Conservation (phyloP, 129 eudicot species). For the Artemisia argyi region DNA sequence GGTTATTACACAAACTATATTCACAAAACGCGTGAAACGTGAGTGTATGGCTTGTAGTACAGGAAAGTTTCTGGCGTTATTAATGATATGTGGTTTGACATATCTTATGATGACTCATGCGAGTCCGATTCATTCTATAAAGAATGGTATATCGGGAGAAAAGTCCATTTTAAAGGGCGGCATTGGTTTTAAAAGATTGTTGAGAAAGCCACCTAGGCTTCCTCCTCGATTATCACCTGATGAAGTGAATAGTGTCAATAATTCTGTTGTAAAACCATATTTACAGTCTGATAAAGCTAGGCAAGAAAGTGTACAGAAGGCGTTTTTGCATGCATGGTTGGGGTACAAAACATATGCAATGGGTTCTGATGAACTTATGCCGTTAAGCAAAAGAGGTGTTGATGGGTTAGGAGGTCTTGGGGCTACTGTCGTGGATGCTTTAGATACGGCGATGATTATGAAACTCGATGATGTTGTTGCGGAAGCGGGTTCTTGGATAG, state of each 20-base stretch:
- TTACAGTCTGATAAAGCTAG: conserved; percentile 39
- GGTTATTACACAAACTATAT: conserved; percentile 57
- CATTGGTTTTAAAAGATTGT: conserved; percentile 51
- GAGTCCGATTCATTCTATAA: conserved; percentile 40
- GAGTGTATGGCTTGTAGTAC: conserved; percentile 67
- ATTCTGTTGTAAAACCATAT: conserved; percentile 37
- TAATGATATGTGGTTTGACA: conserved; percentile 69
- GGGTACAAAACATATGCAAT: conserved; percentile 80
- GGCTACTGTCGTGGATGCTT: conserved; percentile 89
- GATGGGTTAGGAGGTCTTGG: conserved; percentile 98
- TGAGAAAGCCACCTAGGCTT: conserved; percentile 81
- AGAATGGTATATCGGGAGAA: conserved; percentile 39
- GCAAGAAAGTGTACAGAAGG: conserved; percentile 65
- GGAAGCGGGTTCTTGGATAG: conserved; percentile 97
- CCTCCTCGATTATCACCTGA: conserved; percentile 85
- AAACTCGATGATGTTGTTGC: conserved; percentile 65
- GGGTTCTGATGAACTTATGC: conserved; percentile 98
- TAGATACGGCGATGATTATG: conserved; percentile 98
- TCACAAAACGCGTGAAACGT: conserved; percentile 58
- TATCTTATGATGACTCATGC: conserved; percentile 66
- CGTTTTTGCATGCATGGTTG: conserved; percentile 91
- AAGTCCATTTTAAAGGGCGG: conserved; percentile 40
- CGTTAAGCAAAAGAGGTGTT: conserved; percentile 67
- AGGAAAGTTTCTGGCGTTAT: conserved; percentile 69
- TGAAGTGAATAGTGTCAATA: conserved; percentile 49